Conservation (phyloP, 257 asterid species). For the Solanum neorickii region DNA sequence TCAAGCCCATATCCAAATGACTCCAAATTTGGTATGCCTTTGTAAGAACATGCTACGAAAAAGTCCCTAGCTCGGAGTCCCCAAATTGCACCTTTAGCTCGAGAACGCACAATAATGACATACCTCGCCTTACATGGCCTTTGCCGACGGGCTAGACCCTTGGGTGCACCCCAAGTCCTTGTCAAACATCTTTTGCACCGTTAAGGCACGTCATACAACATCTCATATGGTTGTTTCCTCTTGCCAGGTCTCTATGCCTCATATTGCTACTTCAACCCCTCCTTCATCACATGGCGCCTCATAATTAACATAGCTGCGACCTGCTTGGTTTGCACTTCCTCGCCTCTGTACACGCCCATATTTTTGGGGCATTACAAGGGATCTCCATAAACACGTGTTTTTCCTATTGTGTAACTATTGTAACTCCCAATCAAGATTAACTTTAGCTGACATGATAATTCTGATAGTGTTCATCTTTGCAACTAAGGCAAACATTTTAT, state of each 20-base stretch:
- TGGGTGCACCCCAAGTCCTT: not conserved
- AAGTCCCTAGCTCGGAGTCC: not conserved
- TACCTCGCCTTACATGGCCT: not conserved
- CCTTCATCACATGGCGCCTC: not conserved
- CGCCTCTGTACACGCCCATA: not conserved
- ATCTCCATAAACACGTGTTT: not conserved
- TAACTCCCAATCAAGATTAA: not conserved
- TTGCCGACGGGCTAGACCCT: not conserved
- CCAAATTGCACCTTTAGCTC: not conserved
- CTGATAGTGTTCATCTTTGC: not conserved
- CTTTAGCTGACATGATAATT: not conserved
- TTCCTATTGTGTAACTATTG: not conserved
- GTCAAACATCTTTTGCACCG: not conserved
- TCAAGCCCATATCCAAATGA: not conserved
- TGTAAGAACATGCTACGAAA: not conserved
- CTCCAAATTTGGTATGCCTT: not conserved
- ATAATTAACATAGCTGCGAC: not conserved
- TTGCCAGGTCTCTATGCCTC: not conserved
- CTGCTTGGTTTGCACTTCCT: not conserved
- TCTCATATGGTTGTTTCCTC: not conserved
- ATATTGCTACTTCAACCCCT: not conserved
- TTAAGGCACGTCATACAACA: not conserved
- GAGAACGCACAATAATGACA: not conserved
- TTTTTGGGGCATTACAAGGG: not conserved
- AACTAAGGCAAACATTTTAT: not conserved